Evolutionary conservation across 2,329 filamentous ascomycete species (phyloP), one percentile per base, ranked within the genome.

Genomic region (Gnomoniopsis sp.): DNA sequence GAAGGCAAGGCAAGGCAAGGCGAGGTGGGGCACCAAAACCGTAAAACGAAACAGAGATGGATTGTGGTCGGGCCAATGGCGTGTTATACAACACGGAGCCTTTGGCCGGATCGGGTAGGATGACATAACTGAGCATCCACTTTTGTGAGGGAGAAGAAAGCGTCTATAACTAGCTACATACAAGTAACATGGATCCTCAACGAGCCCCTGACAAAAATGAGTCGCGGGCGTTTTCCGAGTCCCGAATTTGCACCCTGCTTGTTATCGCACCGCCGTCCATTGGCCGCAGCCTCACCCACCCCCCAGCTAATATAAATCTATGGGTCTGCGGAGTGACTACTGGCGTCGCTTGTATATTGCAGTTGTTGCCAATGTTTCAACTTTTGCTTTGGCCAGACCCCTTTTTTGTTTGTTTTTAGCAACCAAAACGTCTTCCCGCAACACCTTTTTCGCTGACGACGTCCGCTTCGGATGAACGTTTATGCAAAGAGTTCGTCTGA

Each of bases 191-290:
- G 43, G 50, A 47, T 58, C 43, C 49, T n/a, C n/a, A 15, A 26
- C 21, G 51, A 49, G 56, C 58, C 49, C 58, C 58, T 57, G 58
- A 49, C 52, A 49, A 55, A n/a, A n/a, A 49, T 53, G 58, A 60
- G 43, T 53, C 44, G 49, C 57, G 57, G 57, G 19, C 48, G 55
- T 17, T 14, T 21, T 59, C 49, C 58, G 49, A 51, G 38, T 41
- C 15, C 26, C 26, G 26, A 30, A 30, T 30, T 30, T 30, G 44
- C 15, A n/a, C n/a, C n/a, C 21, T 14, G 21, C 3, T 17, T 30
- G 52, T 56, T 48, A 52, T 59, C 34, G 23, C 26, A 19, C 7
- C 22, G 22, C 10, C 48, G 36, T 44, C 53, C 15, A 59, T 59
- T 56, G 57, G 57, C 38, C 48, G 15, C 23, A n/a, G 47, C 23